A percentile compares a stretch with the other conserved stretches of the same genome.
Evolutionary conservation across 23 red algal species (phyloP).

Genomic region (Gracilariopsis chorda): DNA sequence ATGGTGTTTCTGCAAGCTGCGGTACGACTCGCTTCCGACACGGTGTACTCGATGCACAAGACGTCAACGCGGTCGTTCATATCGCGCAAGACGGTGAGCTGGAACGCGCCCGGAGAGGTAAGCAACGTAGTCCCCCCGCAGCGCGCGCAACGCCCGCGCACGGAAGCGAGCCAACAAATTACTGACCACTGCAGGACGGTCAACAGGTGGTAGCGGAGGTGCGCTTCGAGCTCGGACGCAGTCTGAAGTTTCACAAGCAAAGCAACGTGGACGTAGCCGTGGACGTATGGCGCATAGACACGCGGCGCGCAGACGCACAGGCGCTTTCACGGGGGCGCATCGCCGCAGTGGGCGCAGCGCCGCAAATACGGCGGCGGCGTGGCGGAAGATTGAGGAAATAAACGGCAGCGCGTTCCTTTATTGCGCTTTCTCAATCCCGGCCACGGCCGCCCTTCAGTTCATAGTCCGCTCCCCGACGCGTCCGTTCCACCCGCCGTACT

Average conservation of each 20-base stretch:
- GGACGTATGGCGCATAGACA: conserved; percentile 84
- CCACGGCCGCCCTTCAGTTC: background rate
- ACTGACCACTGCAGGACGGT: too few species aligned
- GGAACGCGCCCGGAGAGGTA: conserved; percentile 50
- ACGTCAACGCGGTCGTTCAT: conserved; percentile 77
- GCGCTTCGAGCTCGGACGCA: conserved; percentile 75
- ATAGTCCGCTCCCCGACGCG: background rate
- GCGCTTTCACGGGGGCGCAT: too few species aligned
- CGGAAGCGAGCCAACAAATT: background rate
- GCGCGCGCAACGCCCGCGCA: background rate
- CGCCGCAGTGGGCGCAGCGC: background rate
- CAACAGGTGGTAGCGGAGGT: conserved; percentile 64
- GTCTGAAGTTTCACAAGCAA: conserved; percentile 73
- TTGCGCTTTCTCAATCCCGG: background rate
- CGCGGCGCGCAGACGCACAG: background rate
- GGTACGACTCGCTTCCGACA: background rate
- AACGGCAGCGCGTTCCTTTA: background rate
- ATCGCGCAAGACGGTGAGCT: background rate
- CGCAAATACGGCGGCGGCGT: background rate
- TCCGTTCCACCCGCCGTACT: background rate
- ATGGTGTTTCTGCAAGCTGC: conserved; percentile 71
- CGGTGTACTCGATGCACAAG: conserved; percentile 98
- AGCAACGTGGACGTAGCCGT: conserved; percentile 66
- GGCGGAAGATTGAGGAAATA: background rate
- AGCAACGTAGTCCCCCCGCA: background rate